Conservation (phyloP, 805 yeast genomes). For the Starmerella sp. region DNA sequence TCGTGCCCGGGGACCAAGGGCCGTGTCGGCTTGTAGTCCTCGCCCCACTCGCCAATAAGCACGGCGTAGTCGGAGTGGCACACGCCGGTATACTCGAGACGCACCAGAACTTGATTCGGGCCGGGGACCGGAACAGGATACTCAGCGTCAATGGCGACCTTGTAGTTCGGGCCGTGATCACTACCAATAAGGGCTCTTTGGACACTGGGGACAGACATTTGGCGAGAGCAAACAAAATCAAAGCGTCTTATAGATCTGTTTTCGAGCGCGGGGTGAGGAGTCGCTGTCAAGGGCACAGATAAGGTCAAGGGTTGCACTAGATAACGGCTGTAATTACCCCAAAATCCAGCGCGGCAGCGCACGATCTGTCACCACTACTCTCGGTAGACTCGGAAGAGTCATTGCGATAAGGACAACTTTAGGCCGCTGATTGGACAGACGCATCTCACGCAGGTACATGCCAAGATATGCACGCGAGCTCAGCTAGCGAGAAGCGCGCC, state of each 20-base stretch:
- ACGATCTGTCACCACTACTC: too few relatives aligned
- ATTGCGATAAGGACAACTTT: too few relatives aligned
- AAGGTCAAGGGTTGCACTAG: not conserved
- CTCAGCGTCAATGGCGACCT: not conserved
- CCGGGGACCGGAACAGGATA: not conserved
- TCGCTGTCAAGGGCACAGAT: not conserved
- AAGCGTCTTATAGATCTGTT: too few relatives aligned
- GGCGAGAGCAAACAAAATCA: too few relatives aligned
- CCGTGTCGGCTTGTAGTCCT: not conserved
- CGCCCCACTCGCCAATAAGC: conserved; percentile 5
- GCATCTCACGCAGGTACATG: too few relatives aligned
- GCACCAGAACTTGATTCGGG: conserved; percentile 1
- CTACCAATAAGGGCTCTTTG: not conserved
- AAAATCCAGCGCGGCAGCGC: too few relatives aligned
- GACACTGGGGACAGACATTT: not conserved
- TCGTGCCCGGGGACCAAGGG: conserved; percentile 6
- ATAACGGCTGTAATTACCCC: too few relatives aligned
- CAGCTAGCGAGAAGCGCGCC: too few relatives aligned
- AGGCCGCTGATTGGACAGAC: too few relatives aligned
- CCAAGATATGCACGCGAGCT: too few relatives aligned
- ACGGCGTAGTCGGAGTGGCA: conserved; percentile 1
- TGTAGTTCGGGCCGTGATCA: not conserved
- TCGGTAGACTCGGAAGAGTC: too few relatives aligned
- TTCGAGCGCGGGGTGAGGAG: too few relatives aligned
- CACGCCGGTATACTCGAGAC: conserved; percentile 4